Base-by-base conservation (phyloP, 805 yeast species). In the Suhomyces pyralidae region DNA sequence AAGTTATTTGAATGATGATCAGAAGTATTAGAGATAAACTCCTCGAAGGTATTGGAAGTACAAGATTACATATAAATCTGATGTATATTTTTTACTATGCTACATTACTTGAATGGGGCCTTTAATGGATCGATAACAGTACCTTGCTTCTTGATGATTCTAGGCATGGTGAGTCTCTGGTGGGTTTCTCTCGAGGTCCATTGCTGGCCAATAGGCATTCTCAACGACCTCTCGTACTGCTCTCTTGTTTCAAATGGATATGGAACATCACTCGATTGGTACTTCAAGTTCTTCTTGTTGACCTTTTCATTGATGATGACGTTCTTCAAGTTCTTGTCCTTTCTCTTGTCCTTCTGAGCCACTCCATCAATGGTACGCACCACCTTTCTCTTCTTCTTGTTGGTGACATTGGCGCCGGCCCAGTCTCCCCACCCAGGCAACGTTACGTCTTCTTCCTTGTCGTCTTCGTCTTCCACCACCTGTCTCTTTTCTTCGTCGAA, bases 341-440 rank as follows among this genome's bases (percentile, higher is more conserved):
- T 80, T 69, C 99, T 84, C 65, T 85, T 82, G 59, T 87, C 84
- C 55, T 80, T 78, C 32, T 80, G 78, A 38, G 82, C 86, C 48
- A 91, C 84, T 46, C 99, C 98, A 62, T 85, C 83, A 25, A 89
- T 75, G 58, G 83, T 88, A 61, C 87, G 83, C 34, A 86, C 77
- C 51, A 87, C 77, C 66, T 84, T 86, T 65, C 82, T 81, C 66
- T 81, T 83, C 64, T 80, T 79, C 66, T 74, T 74, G 15, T 59
- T 65, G 42, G 64, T 61, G 22, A 24, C 32, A 19, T 61, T 68
- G 8, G 81, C 82, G 38, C 97, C 97, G 9, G 93, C 88, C 99
- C 99, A 94, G 44, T 87, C 88, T 46, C 98, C 98, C 97, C 98
- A 94, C 1, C 99, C 99, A 3, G 97, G 98, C 49, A 92, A 71